phyloP scores from a whole-genome alignment of 306 rosid species.

The Calophaca sinica region DNA sequence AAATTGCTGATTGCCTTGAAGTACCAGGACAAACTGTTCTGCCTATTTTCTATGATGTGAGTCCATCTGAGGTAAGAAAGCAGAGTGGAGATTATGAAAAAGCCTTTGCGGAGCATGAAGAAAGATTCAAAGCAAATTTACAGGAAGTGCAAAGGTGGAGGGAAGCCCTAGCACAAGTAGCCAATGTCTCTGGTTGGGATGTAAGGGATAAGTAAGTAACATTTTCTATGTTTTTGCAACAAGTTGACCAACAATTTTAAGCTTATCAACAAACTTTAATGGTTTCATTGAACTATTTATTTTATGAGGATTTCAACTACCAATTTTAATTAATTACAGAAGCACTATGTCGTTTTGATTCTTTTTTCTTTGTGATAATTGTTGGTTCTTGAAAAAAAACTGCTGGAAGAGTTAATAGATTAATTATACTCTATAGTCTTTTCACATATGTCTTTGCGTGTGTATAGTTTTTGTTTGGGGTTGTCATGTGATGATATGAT shows the following conservation, averaged over 20 bases:
- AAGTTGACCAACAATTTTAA: not conserved
- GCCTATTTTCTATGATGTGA: slow-evolving; percentile 37
- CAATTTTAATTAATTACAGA: not conserved
- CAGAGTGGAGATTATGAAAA: not conserved
- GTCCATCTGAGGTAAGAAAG: slow-evolving; percentile 39
- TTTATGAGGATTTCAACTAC: not conserved
- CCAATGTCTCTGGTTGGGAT: slow-evolving; percentile 29
- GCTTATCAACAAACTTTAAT: not conserved
- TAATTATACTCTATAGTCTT: not conserved
- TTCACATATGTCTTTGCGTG: not conserved
- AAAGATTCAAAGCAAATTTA: slow-evolving; percentile 13
- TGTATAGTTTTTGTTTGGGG: not conserved
- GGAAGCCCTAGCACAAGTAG: slow-evolving; percentile 16
- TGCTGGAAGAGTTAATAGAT: not conserved
- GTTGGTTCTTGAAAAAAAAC: not conserved
- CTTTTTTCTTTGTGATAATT: not conserved
- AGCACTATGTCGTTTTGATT: not conserved
- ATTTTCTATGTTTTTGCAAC: not conserved
- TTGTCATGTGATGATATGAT: not conserved
- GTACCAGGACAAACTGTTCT: not conserved
- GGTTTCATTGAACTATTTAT: not conserved
- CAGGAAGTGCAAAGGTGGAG: slow-evolving; percentile 33
- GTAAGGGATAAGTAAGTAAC: slow-evolving; percentile 1
- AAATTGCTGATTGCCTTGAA: not conserved
- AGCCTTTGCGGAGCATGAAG: slow-evolving; percentile 22